Percentiles rank a stretch among this genome's conserved stretches.
Evolutionary conservation across 1,284 basidiomycete species (phyloP).

Genomic region (Malassezia sp.): DNA sequence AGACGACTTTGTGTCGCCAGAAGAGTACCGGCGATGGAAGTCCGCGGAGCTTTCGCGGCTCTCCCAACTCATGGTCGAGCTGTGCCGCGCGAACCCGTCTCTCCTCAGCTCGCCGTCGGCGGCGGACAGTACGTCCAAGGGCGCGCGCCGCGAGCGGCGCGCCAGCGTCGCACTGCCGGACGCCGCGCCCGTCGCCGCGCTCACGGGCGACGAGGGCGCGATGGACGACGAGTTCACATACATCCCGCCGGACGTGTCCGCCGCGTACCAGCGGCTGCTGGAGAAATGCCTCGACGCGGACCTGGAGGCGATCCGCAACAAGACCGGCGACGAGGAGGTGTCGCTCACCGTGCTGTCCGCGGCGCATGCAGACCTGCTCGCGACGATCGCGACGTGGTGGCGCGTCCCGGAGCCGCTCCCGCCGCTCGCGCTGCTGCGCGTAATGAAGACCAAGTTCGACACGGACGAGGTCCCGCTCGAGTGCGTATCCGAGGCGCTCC

Average conservation of each 20-base stretch:
- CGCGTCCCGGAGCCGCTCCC: constrained; percentile 69
- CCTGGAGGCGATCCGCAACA: constrained; percentile 74
- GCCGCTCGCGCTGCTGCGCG: constrained; percentile 68
- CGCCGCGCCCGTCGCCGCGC: neutral
- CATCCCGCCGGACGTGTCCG: constrained; percentile 77
- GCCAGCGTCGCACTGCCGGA: neutral
- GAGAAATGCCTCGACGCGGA: constrained; percentile 74
- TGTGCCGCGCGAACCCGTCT: constrained; percentile 77
- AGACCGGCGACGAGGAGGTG: constrained; percentile 91
- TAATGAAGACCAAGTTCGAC: constrained; percentile 77
- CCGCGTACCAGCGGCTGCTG: constrained; percentile 71
- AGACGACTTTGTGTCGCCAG: constrained; percentile 69
- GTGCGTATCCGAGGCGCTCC: constrained; percentile 73
- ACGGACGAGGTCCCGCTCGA: constrained; percentile 81
- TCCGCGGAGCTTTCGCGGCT: constrained; percentile 70
- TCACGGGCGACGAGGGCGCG: constrained; percentile 12
- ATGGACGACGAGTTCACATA: constrained; percentile 55
- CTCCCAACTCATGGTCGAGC: constrained; percentile 74
- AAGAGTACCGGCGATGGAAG: constrained; percentile 73
- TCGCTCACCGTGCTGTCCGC: constrained; percentile 81
- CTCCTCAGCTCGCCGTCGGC: constrained; percentile 59
- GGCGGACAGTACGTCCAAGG: constrained; percentile 5
- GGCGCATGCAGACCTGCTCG: constrained; percentile 68
- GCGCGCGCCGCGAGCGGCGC: too few species aligned
- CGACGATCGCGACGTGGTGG: constrained; percentile 80